Evolutionary conservation across 1,284 basidiomycete species (phyloP).

Genomic region (Thelephora terrestris): DNA sequence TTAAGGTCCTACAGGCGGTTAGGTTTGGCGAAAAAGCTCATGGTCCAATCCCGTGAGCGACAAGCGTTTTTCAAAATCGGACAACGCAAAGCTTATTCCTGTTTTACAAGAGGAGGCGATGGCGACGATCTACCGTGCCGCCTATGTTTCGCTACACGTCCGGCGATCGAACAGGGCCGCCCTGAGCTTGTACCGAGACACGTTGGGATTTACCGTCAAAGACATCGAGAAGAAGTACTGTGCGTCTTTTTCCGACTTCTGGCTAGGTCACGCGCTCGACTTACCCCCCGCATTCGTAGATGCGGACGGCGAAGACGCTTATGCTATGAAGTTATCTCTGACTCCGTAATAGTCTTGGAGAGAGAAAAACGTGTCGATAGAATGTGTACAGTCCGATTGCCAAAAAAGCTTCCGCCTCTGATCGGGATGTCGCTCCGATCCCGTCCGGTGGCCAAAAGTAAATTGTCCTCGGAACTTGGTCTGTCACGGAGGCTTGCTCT

Average conservation of each 20-base stretch:
- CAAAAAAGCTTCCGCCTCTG: too few relatives aligned
- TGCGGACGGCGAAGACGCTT: constrained; percentile 89
- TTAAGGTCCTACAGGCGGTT: constrained; percentile 76
- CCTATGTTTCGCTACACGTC: constrained; percentile 78
- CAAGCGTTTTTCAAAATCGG: constrained; percentile 1
- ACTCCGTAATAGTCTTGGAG: constrained; percentile 21
- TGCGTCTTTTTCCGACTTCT: constrained; percentile 29
- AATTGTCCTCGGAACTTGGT: too few relatives aligned
- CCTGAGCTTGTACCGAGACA: constrained; percentile 72
- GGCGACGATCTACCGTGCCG: constrained; percentile 69
- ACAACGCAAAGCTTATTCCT: not conserved
- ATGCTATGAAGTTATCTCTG: constrained; percentile 72
- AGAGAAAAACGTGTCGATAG: constrained; percentile 5
- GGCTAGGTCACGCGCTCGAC: not conserved
- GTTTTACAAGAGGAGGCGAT: constrained; percentile 75
- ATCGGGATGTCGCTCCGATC: too few relatives aligned
- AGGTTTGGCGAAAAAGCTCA: constrained; percentile 81
- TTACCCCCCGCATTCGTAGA: constrained; percentile 34
- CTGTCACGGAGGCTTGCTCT: too few relatives aligned
- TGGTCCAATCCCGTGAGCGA: constrained; percentile 74
- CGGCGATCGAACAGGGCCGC: constrained; percentile 83
- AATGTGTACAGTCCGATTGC: too few relatives aligned
- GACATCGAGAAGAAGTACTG: constrained; percentile 79
- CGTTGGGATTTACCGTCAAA: constrained; percentile 71
- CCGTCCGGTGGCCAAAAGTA: too few relatives aligned